Base-by-base conservation (phyloP, 2,329 filamentous ascomycete genomes). In the Fusarium solani-melongenae region DNA sequence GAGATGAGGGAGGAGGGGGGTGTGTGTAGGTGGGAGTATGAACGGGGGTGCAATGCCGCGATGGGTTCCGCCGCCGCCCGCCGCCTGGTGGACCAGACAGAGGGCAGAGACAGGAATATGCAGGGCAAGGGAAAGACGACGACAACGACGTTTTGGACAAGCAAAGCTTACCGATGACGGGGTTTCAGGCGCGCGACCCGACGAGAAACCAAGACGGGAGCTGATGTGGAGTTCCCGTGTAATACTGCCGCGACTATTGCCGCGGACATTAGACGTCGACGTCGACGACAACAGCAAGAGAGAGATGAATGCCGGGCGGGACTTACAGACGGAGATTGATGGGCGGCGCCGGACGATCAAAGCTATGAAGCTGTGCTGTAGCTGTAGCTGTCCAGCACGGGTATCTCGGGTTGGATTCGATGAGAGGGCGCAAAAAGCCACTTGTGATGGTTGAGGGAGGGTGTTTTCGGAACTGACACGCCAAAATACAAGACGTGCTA, bases 21-120 rank as follows among this genome's bases (percentile, higher is more conserved):
- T 49, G 17, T 61, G 63, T 73, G 64, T 62, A 60, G 53, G 57
- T 46, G 61, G 66, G 70, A 66, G 67, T 71, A 68, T 67, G 69
- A 65, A 70, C 67, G 74, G 74, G 67, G 68, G 67, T 76, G 68
- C 44, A 77, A 69, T 72, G 60, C 76, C 73, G 65, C 62, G 71
- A 65, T 69, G 74, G 72, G 68, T 33, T 63, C 66, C 69, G 67
- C 67, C 69, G 67, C 67, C 73, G 67, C 69, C 73, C 55, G 49
- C 61, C 64, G 63, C 67, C 69, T 39, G 59, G 75, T 77, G 75
- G 75, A 71, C 63, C 73, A 68, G 62, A 38, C 55, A 64, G 58
- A 57, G 17, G 39, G 12, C 39, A 36, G 53, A 56, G 53, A 33
- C 51, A 34, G 51, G 27, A 34, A 36, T 67, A 64, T 58, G 64